Percentiles rank a stretch among this genome's conserved stretches.
Conservation (phyloP, 306 rosid genomes). For the Prunus padus region DNA sequence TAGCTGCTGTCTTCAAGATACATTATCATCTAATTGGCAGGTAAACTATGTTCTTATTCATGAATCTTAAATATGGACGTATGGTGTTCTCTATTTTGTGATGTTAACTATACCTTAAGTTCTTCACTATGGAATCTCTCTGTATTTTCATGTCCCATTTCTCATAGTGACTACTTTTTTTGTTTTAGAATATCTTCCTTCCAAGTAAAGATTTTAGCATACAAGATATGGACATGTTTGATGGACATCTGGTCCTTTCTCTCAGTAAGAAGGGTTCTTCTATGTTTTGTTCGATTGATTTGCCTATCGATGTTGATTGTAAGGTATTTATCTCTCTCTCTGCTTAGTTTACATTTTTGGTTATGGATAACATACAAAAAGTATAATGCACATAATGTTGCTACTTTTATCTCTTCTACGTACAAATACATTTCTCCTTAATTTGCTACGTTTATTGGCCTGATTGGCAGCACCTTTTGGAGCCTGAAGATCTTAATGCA, state of each 20-base stretch:
- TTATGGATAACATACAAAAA: not conserved
- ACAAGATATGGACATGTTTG: slow-evolving; percentile 81
- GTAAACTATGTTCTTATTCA: slow-evolving; percentile 38
- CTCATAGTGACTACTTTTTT: slow-evolving; percentile 23
- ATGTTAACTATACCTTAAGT: not conserved
- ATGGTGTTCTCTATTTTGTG: not conserved
- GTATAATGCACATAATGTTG: not conserved
- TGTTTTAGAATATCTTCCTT: slow-evolving; percentile 60
- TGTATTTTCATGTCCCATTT: slow-evolving; percentile 14
- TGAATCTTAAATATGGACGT: not conserved
- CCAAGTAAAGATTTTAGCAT: slow-evolving; percentile 57
- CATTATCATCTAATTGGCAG: slow-evolving; percentile 59
- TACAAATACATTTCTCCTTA: slow-evolving; percentile 19
- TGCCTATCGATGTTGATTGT: slow-evolving; percentile 48
- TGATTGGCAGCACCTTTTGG: slow-evolving; percentile 49
- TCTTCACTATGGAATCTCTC: not conserved
- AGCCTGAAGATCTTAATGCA: slow-evolving; percentile 56
- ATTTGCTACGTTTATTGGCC: slow-evolving; percentile 27
- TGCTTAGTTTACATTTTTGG: not conserved
- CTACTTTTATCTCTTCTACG: slow-evolving; percentile 4
- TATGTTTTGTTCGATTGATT: slow-evolving; percentile 63
- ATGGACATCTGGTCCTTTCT: slow-evolving; percentile 81
- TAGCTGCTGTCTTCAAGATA: slow-evolving; percentile 59
- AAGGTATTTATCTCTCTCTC: slow-evolving; percentile 50
- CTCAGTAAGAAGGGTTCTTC: slow-evolving; percentile 67